Evolutionary conservation across 1,139 yeast genomes (phyloP), one percentile per base, ranked within the genome.

Genomic region (Yarrowia galli): DNA sequence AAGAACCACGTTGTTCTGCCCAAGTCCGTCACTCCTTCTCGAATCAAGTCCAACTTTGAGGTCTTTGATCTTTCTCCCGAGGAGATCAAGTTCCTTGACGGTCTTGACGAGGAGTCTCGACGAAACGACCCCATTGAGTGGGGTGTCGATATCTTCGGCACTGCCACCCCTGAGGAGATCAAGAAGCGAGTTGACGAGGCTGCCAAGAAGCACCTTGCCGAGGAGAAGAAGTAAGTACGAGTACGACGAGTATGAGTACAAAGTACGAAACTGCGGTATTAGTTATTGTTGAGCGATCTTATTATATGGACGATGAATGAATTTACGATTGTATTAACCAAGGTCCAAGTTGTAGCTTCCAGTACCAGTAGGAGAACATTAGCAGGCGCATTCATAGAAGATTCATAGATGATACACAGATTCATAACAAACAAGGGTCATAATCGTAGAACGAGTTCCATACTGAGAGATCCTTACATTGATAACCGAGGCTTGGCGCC

Each of bases 1-100:
- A 86, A 92, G 79, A 90, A 89, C 43, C 82, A 86, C 63, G 86
- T 87, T 40, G 89, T 88, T 15, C 80, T 91, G 71, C 93, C 96
- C 68, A 91, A 91, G 79, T 87, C 93, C 36, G 84, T 84, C 61
- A 87, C 84, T 42, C 83, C 85, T 10, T 75, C 78, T 13, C 85
- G 97, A 80, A 84, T 91, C 70, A 82, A 75, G 63, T 77, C 84
- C 67, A 91, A 91, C 79, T 79, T 84, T 69, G 76, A 84, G 70
- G 78, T 83, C 18, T 78, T 87, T 65, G 80, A 80, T 10, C 79
- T 91, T 67, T 73, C 82, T 2, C 81, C 82, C 12, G 88, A 82
- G 64, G 92, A 88, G 72, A 81, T 88, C 46, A 79, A 79, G 28
- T 76, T 75, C 35, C 79, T 89, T 65, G 79, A 80, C 72, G 73